Base-by-base conservation (phyloP, 2,329 filamentous ascomycete genomes). In the Aschersonia sp. region DNA sequence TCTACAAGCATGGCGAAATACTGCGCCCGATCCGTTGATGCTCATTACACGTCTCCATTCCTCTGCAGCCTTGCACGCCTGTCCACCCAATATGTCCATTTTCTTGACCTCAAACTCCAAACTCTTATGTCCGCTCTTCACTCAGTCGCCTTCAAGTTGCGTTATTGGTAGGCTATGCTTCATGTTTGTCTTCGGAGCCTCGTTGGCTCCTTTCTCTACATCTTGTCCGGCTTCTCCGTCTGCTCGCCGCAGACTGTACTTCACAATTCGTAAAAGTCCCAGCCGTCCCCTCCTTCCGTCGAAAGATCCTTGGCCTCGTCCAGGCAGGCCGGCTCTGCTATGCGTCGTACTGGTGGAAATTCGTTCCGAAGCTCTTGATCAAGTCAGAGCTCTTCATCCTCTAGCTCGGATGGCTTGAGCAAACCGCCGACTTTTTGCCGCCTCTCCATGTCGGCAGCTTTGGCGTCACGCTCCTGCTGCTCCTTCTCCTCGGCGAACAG, bases 371-470 rank as follows among this genome's bases (percentile, higher is more conserved):
- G 65, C 63, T 87, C 82, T 63, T 79, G 65, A 43, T 78, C 69
- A 53, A 89, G 86, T 95, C 88, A 95, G 66, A 89, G 74, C 67
- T 89, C 84, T 59, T 90, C 86, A 57, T 90, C 86, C 54, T 88
- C 90, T 61, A 98, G 78, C 64, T 98, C 92, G n/a, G 88, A 92
- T 45, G 92, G 94, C 73, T 98, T 97, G 59, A 98, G 73, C 51
- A 98, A 74, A 59, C 94, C 92, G 55, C 92, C 89, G 48, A 98
- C 87, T 74, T 95, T 97, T 69, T 90, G 86, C 52, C 87, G 81
- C 55, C 90, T 83, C 66, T 95, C 87, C 58, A 89, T 82, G 63
- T 98, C 94, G 29, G 87, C 85, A 45, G 84, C 81, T 64, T 89
- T 87, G 44, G 85, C 86, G 56, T 90, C 86, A 54, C 80, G 81